phyloP scores from a whole-genome alignment of 768 basidiomycete genomes.

The Kwoniella sp. region DNA sequence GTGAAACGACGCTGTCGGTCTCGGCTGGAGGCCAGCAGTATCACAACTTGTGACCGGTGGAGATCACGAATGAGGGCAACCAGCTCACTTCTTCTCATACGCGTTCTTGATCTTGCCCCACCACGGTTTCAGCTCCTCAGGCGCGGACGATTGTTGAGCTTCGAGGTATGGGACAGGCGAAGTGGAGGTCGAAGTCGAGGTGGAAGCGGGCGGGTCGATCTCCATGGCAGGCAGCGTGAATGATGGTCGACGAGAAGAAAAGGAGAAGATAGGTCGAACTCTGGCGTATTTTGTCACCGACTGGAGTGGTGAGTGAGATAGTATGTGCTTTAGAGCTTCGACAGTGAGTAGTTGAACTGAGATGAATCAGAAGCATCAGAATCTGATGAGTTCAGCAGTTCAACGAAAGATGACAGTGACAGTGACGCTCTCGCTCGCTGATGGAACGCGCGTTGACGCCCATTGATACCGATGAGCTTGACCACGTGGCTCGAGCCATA shows the following conservation, averaged over 20 bases:
- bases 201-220: slow-evolving; percentile 46
- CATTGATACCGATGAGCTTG: too few relatives aligned
- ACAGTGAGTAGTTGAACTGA: too few relatives aligned
- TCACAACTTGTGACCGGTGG: too few relatives aligned
- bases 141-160: slow-evolving; percentile 40
- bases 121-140: slow-evolving; percentile 40
- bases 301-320: too few relatives aligned
- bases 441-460: background rate
- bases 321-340: too few relatives aligned
- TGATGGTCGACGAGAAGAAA: too few relatives aligned
- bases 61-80: background rate
- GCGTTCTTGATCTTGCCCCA: slow-evolving; percentile 50
- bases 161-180: slow-evolving; percentile 46
- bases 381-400: background rate
- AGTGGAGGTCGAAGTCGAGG: slow-evolving; percentile 35
- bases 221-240: slow-evolving; percentile 54
- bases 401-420: background rate
- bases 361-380: too few relatives aligned
- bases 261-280: too few relatives aligned
- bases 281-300: too few relatives aligned
- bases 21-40: background rate
- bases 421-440: background rate
- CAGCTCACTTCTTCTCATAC: slow-evolving; percentile 55
- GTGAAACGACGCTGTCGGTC: too few relatives aligned
- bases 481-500: too few relatives aligned